A percentile compares a stretch with the other conserved stretches of the same genome.
Conservation (phyloP, 2,329 filamentous ascomycete genomes). For the Penicillium sp. region DNA sequence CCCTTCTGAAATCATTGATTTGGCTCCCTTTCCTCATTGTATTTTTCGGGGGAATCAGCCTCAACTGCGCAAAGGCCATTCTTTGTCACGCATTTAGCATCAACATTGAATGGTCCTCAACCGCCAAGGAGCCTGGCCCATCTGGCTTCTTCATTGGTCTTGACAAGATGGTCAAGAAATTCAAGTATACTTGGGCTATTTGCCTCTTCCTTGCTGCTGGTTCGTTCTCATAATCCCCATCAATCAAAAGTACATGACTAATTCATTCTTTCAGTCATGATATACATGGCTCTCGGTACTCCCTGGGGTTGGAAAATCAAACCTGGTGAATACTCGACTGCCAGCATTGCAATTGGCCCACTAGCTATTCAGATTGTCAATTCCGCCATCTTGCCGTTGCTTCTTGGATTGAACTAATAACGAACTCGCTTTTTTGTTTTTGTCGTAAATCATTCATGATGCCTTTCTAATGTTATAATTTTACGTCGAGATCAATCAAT, state of each 20-base stretch:
- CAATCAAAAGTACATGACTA: too few relatives aligned
- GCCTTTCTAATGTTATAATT: too few relatives aligned
- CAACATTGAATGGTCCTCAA: conserved; percentile 85
- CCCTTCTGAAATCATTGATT: conserved; percentile 62
- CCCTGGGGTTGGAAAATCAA: conserved; percentile 48
- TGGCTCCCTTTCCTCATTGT: conserved; percentile 60
- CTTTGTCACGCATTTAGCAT: conserved; percentile 83
- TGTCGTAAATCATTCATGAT: too few relatives aligned
- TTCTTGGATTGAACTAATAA: conserved; percentile 14
- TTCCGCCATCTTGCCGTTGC: conserved; percentile 11
- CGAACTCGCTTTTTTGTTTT: too few relatives aligned
- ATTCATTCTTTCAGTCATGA: conserved; percentile 25
- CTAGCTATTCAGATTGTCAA: conserved; percentile 55
- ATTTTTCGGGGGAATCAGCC: conserved; percentile 82
- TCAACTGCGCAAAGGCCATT: conserved; percentile 70
- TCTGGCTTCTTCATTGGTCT: conserved; percentile 79
- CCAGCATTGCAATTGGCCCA: conserved; percentile 71
- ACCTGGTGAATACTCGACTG: conserved; percentile 13
- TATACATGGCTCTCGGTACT: conserved; percentile 33
- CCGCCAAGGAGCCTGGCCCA: conserved; percentile 80
- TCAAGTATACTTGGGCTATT: conserved; percentile 69
- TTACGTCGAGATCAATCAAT: too few relatives aligned
- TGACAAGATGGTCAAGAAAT: conserved; percentile 75
- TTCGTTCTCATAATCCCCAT: too few relatives aligned
- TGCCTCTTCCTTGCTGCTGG: conserved; percentile 14